Percentiles rank a stretch among this genome's conserved stretches.
phyloP scores from a whole-genome alignment of 2,329 filamentous ascomycete genomes.

The Fusarium irregulare region DNA sequence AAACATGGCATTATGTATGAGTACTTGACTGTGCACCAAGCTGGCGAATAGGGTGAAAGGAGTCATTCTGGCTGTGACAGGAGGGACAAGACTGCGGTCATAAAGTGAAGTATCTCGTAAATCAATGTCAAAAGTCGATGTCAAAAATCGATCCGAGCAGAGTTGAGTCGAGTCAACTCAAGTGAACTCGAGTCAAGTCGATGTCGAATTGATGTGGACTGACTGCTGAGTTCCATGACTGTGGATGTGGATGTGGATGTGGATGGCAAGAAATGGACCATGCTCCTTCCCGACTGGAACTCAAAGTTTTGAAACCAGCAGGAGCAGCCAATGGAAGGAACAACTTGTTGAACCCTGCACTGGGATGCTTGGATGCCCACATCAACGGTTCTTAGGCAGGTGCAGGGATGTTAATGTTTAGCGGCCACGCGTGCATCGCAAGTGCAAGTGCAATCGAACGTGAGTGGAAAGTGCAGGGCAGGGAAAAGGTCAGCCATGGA shows the following conservation, averaged over 20 bases:
- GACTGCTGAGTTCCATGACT: neutral
- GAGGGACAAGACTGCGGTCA: neutral
- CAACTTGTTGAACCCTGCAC: constrained; percentile 21
- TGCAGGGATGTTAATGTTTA: constrained; percentile 30
- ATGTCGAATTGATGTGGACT: neutral
- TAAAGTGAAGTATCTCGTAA: neutral
- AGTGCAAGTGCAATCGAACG: constrained; percentile 25
- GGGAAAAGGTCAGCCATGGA: neutral
- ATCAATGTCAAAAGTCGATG: constrained; percentile 14
- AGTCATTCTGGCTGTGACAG: neutral
- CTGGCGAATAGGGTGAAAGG: neutral
- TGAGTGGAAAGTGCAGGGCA: constrained; percentile 21
- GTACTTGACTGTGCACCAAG: neutral
- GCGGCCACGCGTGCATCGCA: constrained; percentile 27
- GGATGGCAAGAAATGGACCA: constrained; percentile 31
- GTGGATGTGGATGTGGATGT: constrained; percentile 25
- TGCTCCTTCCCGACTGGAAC: constrained; percentile 42
- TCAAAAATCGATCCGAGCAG: neutral
- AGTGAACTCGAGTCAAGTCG: neutral
- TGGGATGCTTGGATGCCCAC: constrained; percentile 3
- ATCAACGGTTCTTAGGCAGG: constrained; percentile 36
- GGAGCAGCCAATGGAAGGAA: constrained; percentile 22
- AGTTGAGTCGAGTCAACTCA: neutral
- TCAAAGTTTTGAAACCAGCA: constrained; percentile 38
- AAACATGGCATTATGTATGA: neutral